Evolutionary conservation across 2,329 filamentous ascomycete genomes (phyloP), one percentile per base, ranked within the genome.

Genomic region (Raffaelea albimanens): DNA sequence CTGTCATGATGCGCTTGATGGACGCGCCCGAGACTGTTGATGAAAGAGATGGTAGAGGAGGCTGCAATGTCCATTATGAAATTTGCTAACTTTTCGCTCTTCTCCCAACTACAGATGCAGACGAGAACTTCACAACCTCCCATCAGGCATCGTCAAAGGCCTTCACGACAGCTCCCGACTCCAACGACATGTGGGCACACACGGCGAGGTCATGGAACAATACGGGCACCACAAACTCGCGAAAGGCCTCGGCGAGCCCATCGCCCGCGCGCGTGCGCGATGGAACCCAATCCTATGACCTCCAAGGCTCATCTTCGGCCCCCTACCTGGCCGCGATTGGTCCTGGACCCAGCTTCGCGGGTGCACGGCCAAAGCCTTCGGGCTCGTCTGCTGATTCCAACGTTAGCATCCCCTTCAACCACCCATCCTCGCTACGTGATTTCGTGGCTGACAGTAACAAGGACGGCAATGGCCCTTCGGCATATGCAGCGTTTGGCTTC

Each of bases 221-320:
- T 50, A 63, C 69, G 21, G 75, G 79, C 41, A 64, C 62, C 38
- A 63, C 67, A 13, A 64, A 68, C 36, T 62, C 65, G 2, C 59
- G 72, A 36, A 66, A 69, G 9, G 65, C 67, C 40, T 71, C 73
- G 33, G 71, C 71, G 48, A 77, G 69, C 53, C 74, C 74, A 31
- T 84, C 82, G 14, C 80, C 82, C 3, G 72, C 73, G 40, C 70
- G 76, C 48, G 69, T 70, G 31, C 72, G 78, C 51, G 68, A 76
- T 39, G 68, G 64, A 10, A 29, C 36, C 48, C 43, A 49, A 75
- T 40, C 54, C n/a, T 29, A 7, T 70, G 38, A n/a, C 33, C 11
- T 61, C 67, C 40, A 71, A 66, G n/a, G n/a, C 49, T 61, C 22
- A 52, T 61, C 67, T 25, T 58, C 70, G 34, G 71, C 69, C 2